These are phyloP conservation scores for Ophiostoma angusticollis DNA, from an alignment of 2,329 filamentous ascomycete genomes.

Conservation along the genomic window DNA sequence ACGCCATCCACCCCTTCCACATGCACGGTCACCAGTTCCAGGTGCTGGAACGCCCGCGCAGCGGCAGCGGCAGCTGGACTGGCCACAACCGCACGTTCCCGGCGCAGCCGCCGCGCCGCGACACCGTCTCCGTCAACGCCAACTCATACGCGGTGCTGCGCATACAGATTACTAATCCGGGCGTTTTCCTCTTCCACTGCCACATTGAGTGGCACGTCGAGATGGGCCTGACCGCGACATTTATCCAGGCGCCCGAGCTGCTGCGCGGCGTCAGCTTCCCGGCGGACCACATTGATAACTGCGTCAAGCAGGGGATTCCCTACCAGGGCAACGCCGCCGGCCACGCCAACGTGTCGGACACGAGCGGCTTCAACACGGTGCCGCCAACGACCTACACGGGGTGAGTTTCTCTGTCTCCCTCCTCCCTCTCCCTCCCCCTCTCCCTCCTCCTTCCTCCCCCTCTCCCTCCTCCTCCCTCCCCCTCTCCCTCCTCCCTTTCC, in stretches of 20 bases:
- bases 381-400: conserved; percentile 37
- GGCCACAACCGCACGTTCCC: conserved; percentile 19
- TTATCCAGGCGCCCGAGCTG: conserved; percentile 44
- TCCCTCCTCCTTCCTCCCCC: background rate
- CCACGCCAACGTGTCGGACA: conserved; percentile 45
- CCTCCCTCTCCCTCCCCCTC: background rate
- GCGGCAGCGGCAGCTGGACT: conserved; percentile 25
- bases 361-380: conserved; percentile 36
- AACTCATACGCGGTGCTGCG: conserved; percentile 37
- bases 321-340: conserved; percentile 54
- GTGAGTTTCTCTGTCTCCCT: conserved; percentile 17
- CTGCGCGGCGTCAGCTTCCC: conserved; percentile 45
- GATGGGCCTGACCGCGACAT: conserved; percentile 41
- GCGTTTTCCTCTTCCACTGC: conserved; percentile 44
- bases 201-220: conserved; percentile 50
- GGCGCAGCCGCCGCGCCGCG: conserved; percentile 21
- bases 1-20: conserved; percentile 37
- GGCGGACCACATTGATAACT: conserved; percentile 38
- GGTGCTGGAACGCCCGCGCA: conserved; percentile 30
- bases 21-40: conserved; percentile 45
- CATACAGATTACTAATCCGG: conserved; percentile 39
- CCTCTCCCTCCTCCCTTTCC: no score
- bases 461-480: no score
- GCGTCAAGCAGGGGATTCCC: conserved; percentile 32
- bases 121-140: conserved; percentile 27